Base-by-base conservation (phyloP, 2,329 filamentous ascomycete species). In the Ophiostoma himal-ulmi region DNA sequence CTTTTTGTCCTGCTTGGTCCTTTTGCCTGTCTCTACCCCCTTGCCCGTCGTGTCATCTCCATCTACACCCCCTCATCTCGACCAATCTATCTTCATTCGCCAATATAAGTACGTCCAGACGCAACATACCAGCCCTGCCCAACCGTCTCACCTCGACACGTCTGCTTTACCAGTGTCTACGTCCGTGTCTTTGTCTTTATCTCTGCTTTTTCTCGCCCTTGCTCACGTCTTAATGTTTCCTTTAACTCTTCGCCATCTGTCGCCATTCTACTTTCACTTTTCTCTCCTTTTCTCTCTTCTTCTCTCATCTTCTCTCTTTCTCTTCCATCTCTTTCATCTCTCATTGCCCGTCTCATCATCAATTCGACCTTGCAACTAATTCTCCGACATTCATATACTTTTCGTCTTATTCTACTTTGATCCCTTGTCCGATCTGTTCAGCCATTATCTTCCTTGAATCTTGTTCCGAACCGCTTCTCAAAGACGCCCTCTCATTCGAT, bases 21-120 rank as follows among this genome's bases (percentile, higher is more conserved):
- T 64, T 64, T 26, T 64, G 57, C 13, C 57, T 62, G 57, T 64
- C 57, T 64, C 26, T 62, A 36, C 57, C 14, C 57, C 26, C 57
- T 62, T 36, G 57, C 26, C 57, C 57, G 57, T 14, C 14, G 30
- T 14, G 11, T 30, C 57, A 30, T 62, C 57, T 22, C 52, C 52
- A 17, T 57, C n/a, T 57, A 57, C n/a, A 14, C 52, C 20, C 52
- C 52, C 52, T 64, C 60, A 64, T 36, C 22, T 64, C 34, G 30
- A n/a, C 60, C 60, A 37, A 5, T 37, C 30, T n/a, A 20, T n/a
- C 30, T 37, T 64, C 13, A 36, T 37, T 64, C 60, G 17, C 30
- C 34, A 37, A 34, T 64, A 57, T 20, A n/a, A 22, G 14, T 17
- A 57, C 52, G 11, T 57, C 52, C 26, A 22, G 52, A 57, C 52